Evolutionary conservation across 345 rosid genomes (phyloP), one percentile per base, ranked within the genome.

Genomic region (Barbarea vulgaris): DNA sequence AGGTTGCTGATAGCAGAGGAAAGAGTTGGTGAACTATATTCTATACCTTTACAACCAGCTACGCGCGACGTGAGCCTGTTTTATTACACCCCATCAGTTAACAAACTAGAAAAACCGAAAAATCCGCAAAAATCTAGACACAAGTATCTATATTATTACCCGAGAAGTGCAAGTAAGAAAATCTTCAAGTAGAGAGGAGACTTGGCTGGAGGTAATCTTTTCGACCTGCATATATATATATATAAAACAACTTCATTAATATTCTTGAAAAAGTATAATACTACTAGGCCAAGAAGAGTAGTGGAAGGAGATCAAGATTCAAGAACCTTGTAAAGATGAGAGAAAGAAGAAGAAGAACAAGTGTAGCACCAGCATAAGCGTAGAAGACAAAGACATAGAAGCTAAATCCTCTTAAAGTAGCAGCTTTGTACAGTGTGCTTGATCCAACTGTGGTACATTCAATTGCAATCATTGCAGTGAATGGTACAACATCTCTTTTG

Each of bases 341-440:
- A 11, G 62, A 62, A 18, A 73, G 50, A 9, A 78, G 83, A 39
- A 82, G 58, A 24, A 79, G 69, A 4, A 33, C 69, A 57, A 73
- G 62, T 3, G 82, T 63, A 10, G 78, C 73, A 25, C 79, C 36
- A n/a, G 27, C 67, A 17, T 66, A 76, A 41, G 74, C 12, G 58
- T 80, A 84, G n/a, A 79, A 48, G 44, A 80, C 27, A 67, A 73
- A 84, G 61, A 78, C 73, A 57, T 76, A 75, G 56, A 70, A 72
- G 77, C 79, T 81, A 73, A 83, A 50, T 33, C 85, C 84, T 51
- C 72, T 72, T 33, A 42, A 68, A 14, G 79, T 65, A 3, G 84
- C 86, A 64, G 84, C 83, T 34, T 83, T 85, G 73, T 53, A 85
- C 1, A 77, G 76, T 18, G 79, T 69, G 69, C 60, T 81, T 0